Conservation (phyloP, 768 basidiomycete genomes). For the Leccinum boreale region DNA sequence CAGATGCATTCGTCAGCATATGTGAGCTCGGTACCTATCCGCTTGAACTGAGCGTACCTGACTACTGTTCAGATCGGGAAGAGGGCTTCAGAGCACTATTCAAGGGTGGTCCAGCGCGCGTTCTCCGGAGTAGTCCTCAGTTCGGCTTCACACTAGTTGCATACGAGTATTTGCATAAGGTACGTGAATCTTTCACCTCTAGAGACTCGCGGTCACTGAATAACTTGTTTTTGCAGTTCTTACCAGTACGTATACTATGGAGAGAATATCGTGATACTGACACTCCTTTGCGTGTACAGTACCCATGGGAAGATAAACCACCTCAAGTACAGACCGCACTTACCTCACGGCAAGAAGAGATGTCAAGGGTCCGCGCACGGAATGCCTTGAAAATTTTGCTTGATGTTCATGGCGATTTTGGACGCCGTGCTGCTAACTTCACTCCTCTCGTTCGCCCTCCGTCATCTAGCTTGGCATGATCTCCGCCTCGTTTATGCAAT, state of each 20-base stretch:
- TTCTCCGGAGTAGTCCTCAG: constrained; percentile 86
- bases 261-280: constrained; percentile 6
- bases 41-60: constrained; percentile 8
- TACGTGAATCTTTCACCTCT: constrained; percentile 29
- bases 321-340: constrained; percentile 67
- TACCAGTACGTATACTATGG: constrained; percentile 26
- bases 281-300: constrained; percentile 41
- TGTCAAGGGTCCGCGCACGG: constrained; percentile 85
- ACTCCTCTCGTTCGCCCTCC: constrained; percentile 23
- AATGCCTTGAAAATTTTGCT: constrained; percentile 92
- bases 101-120: constrained; percentile 88
- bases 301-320: constrained; percentile 74
- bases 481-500: background rate
- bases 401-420: constrained; percentile 90
- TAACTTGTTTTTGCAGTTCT: constrained; percentile 20
- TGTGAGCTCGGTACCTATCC: constrained; percentile 47
- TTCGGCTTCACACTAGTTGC: constrained; percentile 92
- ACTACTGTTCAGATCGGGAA: constrained; percentile 58
- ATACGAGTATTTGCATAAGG: constrained; percentile 70
- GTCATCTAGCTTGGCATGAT: constrained; percentile 10
- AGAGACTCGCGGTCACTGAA: background rate
- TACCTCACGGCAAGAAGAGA: constrained; percentile 72
- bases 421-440: constrained; percentile 48
- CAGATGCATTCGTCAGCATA: constrained; percentile 89
- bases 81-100: constrained; percentile 88